phyloP scores from a whole-genome alignment of 1,284 basidiomycete genomes.

The Phylloporus sp. region DNA sequence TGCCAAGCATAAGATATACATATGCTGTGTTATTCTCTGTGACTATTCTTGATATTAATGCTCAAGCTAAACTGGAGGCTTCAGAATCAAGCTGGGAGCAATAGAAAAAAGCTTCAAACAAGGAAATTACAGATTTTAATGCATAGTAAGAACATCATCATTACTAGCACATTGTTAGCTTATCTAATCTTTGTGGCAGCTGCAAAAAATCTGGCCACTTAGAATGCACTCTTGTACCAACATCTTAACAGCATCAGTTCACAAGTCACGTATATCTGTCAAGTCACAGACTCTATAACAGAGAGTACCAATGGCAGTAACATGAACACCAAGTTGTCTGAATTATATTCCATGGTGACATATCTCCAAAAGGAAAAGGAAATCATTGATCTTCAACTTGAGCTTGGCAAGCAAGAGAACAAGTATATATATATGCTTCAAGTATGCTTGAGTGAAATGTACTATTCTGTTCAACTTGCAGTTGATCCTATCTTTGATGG shows the following conservation, averaged over 20 bases:
- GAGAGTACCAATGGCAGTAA: constrained; percentile 48
- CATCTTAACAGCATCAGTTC: constrained; percentile 87
- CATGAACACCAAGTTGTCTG: constrained; percentile 62
- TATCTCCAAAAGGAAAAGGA: constrained; percentile 91
- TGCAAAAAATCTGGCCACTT: constrained; percentile 76
- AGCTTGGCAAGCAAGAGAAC: constrained; percentile 86
- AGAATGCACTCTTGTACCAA: constrained; percentile 81
- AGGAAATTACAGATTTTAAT: constrained; percentile 76
- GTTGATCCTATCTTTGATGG: too few relatives aligned
- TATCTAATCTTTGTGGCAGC: constrained; percentile 42
- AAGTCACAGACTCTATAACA: constrained; percentile 60
- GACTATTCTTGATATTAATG: too few relatives aligned
- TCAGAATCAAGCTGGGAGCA: constrained; percentile 82
- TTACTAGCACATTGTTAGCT: not conserved
- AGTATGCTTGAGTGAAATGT: too few relatives aligned
- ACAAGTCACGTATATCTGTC: constrained; percentile 78
- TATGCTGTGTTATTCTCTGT: too few relatives aligned
- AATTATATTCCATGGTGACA: constrained; percentile 80
- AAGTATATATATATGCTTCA: too few relatives aligned
- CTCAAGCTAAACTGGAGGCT: constrained; percentile 67
- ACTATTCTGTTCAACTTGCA: too few relatives aligned
- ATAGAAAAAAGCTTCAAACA: constrained; percentile 77
- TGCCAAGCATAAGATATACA: constrained; percentile 66
- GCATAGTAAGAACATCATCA: constrained; percentile 52
- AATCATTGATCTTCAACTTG: constrained; percentile 86